Evolutionary conservation across 164 flowering plant species (phyloP).

Genomic region (Stephania cephalantha): DNA sequence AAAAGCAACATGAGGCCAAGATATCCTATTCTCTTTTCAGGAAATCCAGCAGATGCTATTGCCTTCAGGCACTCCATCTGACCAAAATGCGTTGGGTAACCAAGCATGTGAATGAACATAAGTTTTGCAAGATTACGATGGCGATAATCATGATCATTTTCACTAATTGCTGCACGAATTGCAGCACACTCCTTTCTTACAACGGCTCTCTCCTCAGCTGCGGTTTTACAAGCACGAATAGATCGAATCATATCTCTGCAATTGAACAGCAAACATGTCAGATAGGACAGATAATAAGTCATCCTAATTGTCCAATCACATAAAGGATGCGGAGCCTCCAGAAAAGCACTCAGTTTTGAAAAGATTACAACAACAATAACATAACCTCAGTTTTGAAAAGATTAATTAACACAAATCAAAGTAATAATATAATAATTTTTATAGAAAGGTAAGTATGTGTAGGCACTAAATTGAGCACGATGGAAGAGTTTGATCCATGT

Average conservation of each 20-base stretch:
- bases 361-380: too few relatives aligned
- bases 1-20: slow-evolving; percentile 98
- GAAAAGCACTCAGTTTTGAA: background rate
- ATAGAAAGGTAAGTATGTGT: background rate
- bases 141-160: slow-evolving; percentile 83
- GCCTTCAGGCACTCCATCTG: slow-evolving; percentile 99
- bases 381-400: background rate
- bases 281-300: background rate
- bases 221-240: slow-evolving; percentile 97
- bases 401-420: background rate
- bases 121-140: slow-evolving; percentile 97
- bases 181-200: slow-evolving; percentile 98
- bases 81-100: slow-evolving; percentile 99
- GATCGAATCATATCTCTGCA: slow-evolving; percentile 98
- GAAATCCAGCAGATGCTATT: slow-evolving; percentile 95
- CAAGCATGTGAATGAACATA: slow-evolving; percentile 99
- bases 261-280: background rate
- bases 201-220: slow-evolving; percentile 98
- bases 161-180: slow-evolving; percentile 90
- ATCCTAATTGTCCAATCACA: background rate
- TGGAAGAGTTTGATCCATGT: too few relatives aligned
- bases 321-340: background rate
- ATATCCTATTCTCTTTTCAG: slow-evolving; percentile 98
- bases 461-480: background rate
- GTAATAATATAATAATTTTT: background rate